Base-by-base conservation (phyloP, 805 yeast genomes). In the Kregervanrija fluxuum region DNA sequence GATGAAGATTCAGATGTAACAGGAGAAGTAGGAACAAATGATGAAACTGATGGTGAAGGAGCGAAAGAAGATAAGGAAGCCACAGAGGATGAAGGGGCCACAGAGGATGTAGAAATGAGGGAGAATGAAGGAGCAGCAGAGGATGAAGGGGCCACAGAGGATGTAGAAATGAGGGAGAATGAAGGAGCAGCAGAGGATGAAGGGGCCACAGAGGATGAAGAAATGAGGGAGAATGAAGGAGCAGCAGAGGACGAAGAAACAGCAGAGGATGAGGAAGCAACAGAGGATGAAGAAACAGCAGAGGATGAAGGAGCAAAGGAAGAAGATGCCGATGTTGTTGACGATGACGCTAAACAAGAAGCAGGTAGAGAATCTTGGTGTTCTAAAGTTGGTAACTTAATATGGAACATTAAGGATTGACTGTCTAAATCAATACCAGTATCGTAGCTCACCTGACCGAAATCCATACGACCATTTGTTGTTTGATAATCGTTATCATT, bases 401-500 rank as follows among this genome's bases (percentile, higher is more conserved):
- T 56, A 33, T 55, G 57, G 46, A 49, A 61, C 28, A 60, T 56
- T 47, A 62, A 42, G 5, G 62, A 57, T 48, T 60, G 65, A 44
- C 59, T 59, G 39, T 58, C 60, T n/a, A 60, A 43, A 37, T 54
- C 48, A 31, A 36, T 38, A 10, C 64, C 65, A 11, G 59, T 59
- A 31, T 62, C 50, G 36, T 52, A 62, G 2, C 55, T 44, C n/a
- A 48, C 48, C 3, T 31, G 42, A 34, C 66, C 66, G 43, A 52
- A 55, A 34, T 53, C 46, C 54, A 54, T 50, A 38, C 31, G 47
- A 16, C 66, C 66, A 35, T 61, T 48, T 34, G 60, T 64, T 12
- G 66, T 61, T 28, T 52, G 52, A 45, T 56, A 62, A 47, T 62
- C 66, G 32, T 61, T 57, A 40, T 62, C 66, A 17, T 61, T 55